Percentiles rank a stretch among this genome's conserved stretches.
Conservation (phyloP, 768 basidiomycete genomes). For the Termitomyces sp. region DNA sequence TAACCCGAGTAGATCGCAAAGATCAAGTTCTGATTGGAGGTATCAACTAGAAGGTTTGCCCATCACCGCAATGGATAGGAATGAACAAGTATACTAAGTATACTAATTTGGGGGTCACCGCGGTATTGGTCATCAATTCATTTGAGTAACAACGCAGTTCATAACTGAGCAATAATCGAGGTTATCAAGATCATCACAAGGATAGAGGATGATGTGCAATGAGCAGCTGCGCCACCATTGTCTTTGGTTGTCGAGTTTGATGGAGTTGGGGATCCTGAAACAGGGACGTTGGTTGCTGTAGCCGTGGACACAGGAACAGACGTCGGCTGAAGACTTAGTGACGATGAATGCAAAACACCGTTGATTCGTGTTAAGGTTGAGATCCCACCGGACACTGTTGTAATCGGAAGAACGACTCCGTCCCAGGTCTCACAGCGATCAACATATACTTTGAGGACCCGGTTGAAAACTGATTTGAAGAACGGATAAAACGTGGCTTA, state of each 20-base stretch:
- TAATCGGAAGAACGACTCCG: not conserved
- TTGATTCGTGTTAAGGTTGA: not conserved
- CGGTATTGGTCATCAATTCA: not conserved
- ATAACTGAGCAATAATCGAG: not conserved
- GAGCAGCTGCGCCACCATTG: not conserved
- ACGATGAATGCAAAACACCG: not conserved
- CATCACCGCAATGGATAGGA: not conserved
- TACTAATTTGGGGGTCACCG: not conserved
- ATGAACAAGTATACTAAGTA: not conserved
- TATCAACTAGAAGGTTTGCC: not conserved
- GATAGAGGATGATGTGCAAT: not conserved
- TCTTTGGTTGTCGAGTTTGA: not conserved
- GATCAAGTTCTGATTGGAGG: not conserved
- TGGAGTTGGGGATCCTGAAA: not conserved
- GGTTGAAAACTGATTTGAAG: not conserved
- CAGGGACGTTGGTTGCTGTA: not conserved
- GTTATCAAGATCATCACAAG: not conserved
- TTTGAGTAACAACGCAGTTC: not conserved
- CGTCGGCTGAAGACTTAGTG: not conserved
- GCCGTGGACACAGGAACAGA: not conserved
- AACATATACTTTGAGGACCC: not conserved
- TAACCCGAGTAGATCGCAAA: not conserved
- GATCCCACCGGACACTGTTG: not conserved
- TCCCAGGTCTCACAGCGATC: not conserved
- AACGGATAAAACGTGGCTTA: not conserved